Base-by-base conservation (phyloP, 108 stramenopile species). In the Thalassiosira profunda region DNA sequence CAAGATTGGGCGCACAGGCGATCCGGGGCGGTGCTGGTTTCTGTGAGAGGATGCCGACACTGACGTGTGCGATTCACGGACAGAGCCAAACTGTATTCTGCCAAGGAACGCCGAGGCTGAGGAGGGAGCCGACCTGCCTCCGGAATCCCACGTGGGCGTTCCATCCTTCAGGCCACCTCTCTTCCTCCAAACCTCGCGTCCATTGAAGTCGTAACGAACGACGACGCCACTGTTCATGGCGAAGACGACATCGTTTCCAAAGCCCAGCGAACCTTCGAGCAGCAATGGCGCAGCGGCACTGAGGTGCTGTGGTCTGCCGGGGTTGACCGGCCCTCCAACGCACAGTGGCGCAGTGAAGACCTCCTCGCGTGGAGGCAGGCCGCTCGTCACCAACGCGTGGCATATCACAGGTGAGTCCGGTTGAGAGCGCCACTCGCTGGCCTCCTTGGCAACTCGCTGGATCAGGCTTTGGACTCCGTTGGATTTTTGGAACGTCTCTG, bases 281-380 rank as follows among this genome's bases (percentile, higher is more conserved):
- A 85, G 67, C 8, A 94, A 67, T 2, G 88, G 90, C 20, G 88
- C 72, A n/a, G 83, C 84, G 15, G 83, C 57, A 41, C 68, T 58
- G 36, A 90, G 66, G 4, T 45, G 51, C 15, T 64, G 40, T 3
- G 68, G 55, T 9, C 35, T 41, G 31, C 45, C 52, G 12, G 49
- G 58, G 42, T 81, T 71, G 40, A 25, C 67, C 2, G 68, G 59
- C 2, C 53, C 71, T 23, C 70, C 70, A 9, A 72, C 45, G 38
- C 93, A 94, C 4, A 94, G 51, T 31, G 81, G 61, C 2, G 89
- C 81, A 20, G 87, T 85, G 78, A 91, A 94, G 34, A 94, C 52
- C 57, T 94, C 88, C 76, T 94, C 93, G 14, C 74, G 72, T 10
- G 87, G 83, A 31, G 93, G 90, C n/a, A 91, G 45, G 24, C 90